A percentile compares a stretch with the other conserved stretches of the same genome.
Conservation (phyloP, 2,329 filamentous ascomycete species). For the Ophiostoma fasciatum region DNA sequence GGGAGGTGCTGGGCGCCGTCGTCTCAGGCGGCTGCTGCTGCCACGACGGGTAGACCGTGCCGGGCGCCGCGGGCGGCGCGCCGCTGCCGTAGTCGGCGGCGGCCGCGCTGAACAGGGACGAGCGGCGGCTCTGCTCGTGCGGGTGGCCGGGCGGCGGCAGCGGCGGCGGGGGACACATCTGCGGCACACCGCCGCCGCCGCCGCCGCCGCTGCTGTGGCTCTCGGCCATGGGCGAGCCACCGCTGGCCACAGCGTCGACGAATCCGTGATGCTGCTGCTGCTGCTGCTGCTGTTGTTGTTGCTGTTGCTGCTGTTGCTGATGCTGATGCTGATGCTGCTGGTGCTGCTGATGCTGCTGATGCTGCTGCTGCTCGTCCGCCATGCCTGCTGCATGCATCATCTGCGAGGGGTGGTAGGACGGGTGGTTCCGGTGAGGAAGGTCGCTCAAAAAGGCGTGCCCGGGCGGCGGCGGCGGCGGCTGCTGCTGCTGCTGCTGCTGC, state of each 20-base stretch:
- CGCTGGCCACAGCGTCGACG: no score
- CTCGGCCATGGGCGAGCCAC: no score
- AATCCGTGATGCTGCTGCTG: not conserved
- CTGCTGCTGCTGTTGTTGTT: not conserved
- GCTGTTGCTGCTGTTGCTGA: no score
- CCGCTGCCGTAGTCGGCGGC: constrained; percentile 33
- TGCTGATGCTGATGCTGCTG: constrained; percentile 23
- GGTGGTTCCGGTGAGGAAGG: constrained; percentile 25
- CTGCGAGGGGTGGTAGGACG: constrained; percentile 23
- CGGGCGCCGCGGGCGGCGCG: constrained; percentile 19
- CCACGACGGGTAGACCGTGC: constrained; percentile 31
- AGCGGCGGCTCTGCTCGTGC: constrained; percentile 30
- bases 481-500: no score
- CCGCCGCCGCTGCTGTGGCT: no score
- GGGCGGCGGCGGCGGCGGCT: not conserved
- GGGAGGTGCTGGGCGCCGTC: constrained; percentile 23
- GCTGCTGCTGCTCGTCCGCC: no score
- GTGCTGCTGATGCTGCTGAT: constrained; percentile 25
- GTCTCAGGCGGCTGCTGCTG: constrained; percentile 29
- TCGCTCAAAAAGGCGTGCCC: constrained; percentile 23
- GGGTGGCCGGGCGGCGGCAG: no score
- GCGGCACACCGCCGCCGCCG: constrained; percentile 25
- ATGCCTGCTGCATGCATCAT: constrained; percentile 28
- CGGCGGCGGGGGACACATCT: constrained; percentile 33
- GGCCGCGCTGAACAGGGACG: constrained; percentile 27